Conservation (phyloP, 139 green algal genomes). For the Ostreobium quekettii region DNA sequence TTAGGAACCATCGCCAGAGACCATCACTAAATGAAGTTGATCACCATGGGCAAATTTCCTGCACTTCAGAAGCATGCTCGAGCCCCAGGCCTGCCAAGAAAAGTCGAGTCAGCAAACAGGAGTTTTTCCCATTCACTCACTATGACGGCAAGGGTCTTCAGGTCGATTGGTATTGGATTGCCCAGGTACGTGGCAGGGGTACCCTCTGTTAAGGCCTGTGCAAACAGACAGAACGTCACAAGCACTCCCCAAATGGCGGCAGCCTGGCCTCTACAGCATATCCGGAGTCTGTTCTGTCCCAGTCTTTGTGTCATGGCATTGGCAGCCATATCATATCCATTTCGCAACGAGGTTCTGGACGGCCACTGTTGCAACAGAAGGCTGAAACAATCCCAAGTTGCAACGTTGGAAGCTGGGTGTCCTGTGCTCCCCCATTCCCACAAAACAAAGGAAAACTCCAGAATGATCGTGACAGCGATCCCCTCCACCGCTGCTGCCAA, state of each 20-base stretch:
- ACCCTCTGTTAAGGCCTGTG: not conserved
- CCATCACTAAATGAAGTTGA: not conserved
- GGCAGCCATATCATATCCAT: too few relatives aligned
- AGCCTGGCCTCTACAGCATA: too few relatives aligned
- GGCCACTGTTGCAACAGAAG: too few relatives aligned
- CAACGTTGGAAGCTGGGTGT: too few relatives aligned
- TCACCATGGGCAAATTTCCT: not conserved
- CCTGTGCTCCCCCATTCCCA: too few relatives aligned
- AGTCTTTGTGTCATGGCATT: too few relatives aligned
- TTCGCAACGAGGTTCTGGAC: too few relatives aligned
- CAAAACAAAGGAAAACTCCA: not conserved
- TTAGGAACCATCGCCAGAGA: not conserved
- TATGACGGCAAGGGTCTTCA: constrained; percentile 62
- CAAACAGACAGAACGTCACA: constrained; percentile 13
- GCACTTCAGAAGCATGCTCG: not conserved
- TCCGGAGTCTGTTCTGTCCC: too few relatives aligned
- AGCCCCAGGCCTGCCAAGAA: not conserved
- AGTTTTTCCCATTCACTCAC: constrained; percentile 39
- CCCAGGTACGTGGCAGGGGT: constrained; percentile 64
- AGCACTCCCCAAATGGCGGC: too few relatives aligned
- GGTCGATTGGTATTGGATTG: constrained; percentile 63
- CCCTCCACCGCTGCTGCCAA: not conserved
- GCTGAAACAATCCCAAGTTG: too few relatives aligned
- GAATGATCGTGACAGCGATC: not conserved
- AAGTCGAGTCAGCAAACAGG: too few relatives aligned